A percentile compares a stretch with the other conserved stretches of the same genome.
phyloP scores from a whole-genome alignment of 2,329 filamentous ascomycete genomes.

The Conoideocrella luteorostrata region DNA sequence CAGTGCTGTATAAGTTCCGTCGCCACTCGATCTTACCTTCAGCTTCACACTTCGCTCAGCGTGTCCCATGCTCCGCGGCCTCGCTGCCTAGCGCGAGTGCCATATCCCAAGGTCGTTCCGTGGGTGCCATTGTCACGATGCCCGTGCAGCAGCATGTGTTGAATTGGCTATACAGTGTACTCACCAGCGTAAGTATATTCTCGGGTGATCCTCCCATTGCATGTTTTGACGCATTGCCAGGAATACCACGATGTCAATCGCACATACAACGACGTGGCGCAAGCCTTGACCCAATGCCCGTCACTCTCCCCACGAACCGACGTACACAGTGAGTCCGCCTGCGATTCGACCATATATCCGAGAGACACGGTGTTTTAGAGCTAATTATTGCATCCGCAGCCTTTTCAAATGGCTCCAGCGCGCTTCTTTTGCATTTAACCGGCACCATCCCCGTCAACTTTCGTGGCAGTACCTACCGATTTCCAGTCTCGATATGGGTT shows the following conservation, averaged over 20 bases:
- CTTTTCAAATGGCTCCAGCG: slow-evolving; percentile 80
- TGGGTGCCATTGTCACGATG: slow-evolving; percentile 35
- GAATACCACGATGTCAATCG: slow-evolving; percentile 92
- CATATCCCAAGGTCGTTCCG: too few species aligned
- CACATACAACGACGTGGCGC: slow-evolving; percentile 85
- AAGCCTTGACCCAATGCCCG: slow-evolving; percentile 71
- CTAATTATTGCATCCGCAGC: slow-evolving; percentile 46
- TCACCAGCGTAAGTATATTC: slow-evolving; percentile 58
- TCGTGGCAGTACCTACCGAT: slow-evolving; percentile 81
- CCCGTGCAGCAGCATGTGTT: slow-evolving; percentile 83
- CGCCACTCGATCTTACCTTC: too few species aligned
- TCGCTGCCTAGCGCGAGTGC: too few species aligned
- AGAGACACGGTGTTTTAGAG: slow-evolving; percentile 7
- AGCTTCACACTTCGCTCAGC: too few species aligned
- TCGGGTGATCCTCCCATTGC: background rate
- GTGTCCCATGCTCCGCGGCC: too few species aligned
- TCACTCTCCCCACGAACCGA: slow-evolving; percentile 82
- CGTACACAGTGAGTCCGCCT: slow-evolving; percentile 70
- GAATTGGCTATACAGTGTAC: slow-evolving; percentile 90
- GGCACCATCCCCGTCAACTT: slow-evolving; percentile 91
- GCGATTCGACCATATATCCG: slow-evolving; percentile 1
- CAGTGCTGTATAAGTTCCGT: too few species aligned
- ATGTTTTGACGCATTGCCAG: slow-evolving; percentile 36
- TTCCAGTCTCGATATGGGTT: slow-evolving; percentile 88
- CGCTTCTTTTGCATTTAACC: slow-evolving; percentile 76